phyloP scores from a whole-genome alignment of 2,329 filamentous ascomycete genomes.

The Talaromyces atroroseus region DNA sequence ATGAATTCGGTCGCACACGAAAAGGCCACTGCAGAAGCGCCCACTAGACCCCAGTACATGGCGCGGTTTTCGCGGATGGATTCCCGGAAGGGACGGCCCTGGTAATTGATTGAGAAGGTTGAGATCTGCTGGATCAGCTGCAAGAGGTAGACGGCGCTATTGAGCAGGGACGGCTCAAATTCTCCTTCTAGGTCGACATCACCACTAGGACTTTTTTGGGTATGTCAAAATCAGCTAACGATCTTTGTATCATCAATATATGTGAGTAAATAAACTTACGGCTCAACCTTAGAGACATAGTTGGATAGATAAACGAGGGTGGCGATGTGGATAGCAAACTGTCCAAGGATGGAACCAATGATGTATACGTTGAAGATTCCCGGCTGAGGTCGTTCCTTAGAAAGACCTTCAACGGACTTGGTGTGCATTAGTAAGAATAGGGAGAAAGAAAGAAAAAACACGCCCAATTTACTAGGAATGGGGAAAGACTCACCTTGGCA shows the following conservation, averaged over 20 bases:
- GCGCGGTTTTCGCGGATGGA: constrained; percentile 90
- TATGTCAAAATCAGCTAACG: constrained; percentile 21
- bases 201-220: constrained; percentile 41
- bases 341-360: constrained; percentile 92
- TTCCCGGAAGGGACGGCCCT: constrained; percentile 95
- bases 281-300: constrained; percentile 78
- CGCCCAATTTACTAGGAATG: too few species aligned
- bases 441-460: too few species aligned
- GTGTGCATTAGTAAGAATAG: constrained; percentile 13
- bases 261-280: constrained; percentile 63
- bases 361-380: constrained; percentile 99
- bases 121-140: constrained; percentile 99
- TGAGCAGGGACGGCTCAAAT: constrained; percentile 87
- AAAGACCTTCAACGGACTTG: constrained; percentile 82
- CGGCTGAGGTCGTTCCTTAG: constrained; percentile 93
- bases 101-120: constrained; percentile 99
- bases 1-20: constrained; percentile 91
- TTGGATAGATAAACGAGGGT: constrained; percentile 92
- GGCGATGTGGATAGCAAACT: constrained; percentile 91
- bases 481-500: constrained; percentile 61
- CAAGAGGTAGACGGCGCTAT: constrained; percentile 92
- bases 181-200: constrained; percentile 89
- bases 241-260: too few species aligned
- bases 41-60: constrained; percentile 96
- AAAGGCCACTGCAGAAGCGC: constrained; percentile 85